phyloP scores from a whole-genome alignment of 1,139 yeast species.

The Blastobotrys capitulatus region DNA sequence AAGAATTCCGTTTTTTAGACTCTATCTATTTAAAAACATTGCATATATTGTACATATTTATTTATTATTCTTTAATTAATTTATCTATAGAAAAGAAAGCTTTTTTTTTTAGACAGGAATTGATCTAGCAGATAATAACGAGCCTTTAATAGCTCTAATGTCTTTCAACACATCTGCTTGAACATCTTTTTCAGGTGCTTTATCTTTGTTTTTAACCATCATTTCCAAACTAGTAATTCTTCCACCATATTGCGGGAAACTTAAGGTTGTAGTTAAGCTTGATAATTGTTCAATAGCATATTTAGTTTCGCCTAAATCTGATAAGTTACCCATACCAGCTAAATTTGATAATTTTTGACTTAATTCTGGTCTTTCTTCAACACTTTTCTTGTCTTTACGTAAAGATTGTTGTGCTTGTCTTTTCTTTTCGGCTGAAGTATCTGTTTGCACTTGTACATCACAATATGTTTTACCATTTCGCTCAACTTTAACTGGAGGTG shows the following conservation, averaged over 20 bases:
- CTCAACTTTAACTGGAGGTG: conserved; percentile 23
- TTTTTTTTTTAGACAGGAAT: background rate
- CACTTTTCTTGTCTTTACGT: background rate
- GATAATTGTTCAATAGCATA: conserved; percentile 6
- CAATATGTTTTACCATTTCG: conserved; percentile 22
- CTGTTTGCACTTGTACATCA: conserved; percentile 32
- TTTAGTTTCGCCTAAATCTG: background rate
- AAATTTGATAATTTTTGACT: background rate
- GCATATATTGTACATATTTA: background rate
- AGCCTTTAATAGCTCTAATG: conserved; percentile 32
- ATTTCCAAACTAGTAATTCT: conserved; percentile 4
- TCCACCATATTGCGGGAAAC: conserved; percentile 7
- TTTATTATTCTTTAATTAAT: background rate
- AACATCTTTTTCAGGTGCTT: conserved; percentile 10
- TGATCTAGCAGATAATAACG: conserved; percentile 19
- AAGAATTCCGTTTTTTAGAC: no score
- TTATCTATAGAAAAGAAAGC: background rate
- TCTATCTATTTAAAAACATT: no score
- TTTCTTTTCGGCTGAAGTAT: background rate
- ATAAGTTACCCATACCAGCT: background rate
- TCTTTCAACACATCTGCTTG: conserved; percentile 29
- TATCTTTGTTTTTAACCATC: conserved; percentile 3
- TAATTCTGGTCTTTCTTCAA: background rate
- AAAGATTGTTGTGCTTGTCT: background rate
- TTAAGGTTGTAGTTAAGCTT: conserved; percentile 4